Percentiles rank a stretch among this genome's conserved stretches.
phyloP scores from a whole-genome alignment of 1,284 basidiomycete genomes.

The Flammula alnicola region DNA sequence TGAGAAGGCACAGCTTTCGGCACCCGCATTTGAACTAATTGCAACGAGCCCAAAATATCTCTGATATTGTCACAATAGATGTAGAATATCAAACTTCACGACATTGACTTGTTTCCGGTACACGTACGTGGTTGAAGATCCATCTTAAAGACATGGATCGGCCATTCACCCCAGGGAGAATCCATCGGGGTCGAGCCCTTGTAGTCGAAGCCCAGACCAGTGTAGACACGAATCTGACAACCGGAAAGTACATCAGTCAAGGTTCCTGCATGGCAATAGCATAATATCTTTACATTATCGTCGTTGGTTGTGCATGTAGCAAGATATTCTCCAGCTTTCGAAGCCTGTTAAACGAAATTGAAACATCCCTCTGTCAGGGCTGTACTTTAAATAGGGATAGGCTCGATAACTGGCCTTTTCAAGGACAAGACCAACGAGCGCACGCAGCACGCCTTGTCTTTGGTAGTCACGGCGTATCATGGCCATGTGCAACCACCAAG shows the following conservation, averaged over 20 bases:
- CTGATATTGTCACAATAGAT: too few species aligned
- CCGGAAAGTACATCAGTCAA: background rate
- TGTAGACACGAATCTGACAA: conserved; percentile 25
- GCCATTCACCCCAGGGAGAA: conserved; percentile 30
- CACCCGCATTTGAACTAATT: too few species aligned
- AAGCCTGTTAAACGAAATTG: conserved; percentile 16
- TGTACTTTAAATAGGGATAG: background rate
- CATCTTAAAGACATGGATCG: conserved; percentile 22
- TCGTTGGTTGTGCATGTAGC: conserved; percentile 25
- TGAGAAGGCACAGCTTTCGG: too few species aligned
- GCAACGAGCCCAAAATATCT: too few species aligned
- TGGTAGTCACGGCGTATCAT: conserved; percentile 26
- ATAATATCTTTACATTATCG: conserved; percentile 23
- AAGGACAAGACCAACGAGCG: conserved; percentile 22
- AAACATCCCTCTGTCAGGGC: too few species aligned
- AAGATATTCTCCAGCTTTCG: conserved; percentile 15
- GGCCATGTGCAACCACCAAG: conserved; percentile 30
- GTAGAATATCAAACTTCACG: too few species aligned
- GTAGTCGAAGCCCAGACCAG: conserved; percentile 22
- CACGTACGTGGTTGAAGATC: background rate
- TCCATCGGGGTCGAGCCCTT: conserved; percentile 24
- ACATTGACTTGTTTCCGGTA: too few species aligned
- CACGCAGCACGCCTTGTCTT: conserved; percentile 20
- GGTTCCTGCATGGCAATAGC: too few species aligned
- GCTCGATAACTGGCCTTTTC: conserved; percentile 19